phyloP scores from a whole-genome alignment of 495 filamentous ascomycete genomes.

The Cairneyella variabilis region DNA sequence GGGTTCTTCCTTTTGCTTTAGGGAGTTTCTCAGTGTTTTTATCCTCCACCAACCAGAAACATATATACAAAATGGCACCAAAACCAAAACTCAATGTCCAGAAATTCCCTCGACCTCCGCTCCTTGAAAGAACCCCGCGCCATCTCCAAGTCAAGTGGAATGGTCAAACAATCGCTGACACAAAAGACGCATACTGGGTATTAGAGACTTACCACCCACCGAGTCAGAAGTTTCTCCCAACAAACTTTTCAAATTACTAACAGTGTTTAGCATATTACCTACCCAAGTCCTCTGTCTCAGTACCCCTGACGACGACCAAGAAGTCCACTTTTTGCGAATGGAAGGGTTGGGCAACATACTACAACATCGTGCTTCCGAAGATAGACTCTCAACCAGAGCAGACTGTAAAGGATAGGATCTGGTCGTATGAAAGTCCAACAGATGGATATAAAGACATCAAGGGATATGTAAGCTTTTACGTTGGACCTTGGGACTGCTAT shows the following conservation, averaged over 20 bases:
- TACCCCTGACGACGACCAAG: conserved; percentile 38
- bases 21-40: conserved; percentile 3
- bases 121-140: conserved; percentile 43
- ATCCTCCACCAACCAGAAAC: background rate
- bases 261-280: conserved; percentile 49
- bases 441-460: conserved; percentile 43
- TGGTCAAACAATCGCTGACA: conserved; percentile 48
- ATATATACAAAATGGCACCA: conserved; percentile 33
- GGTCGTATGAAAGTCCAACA: conserved; percentile 50
- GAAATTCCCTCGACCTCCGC: conserved; percentile 54
- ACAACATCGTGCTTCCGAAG: conserved; percentile 30
- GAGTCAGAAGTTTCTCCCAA: conserved; percentile 30
- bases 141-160: conserved; percentile 52
- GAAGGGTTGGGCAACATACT: conserved; percentile 53
- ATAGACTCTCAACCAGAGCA: conserved; percentile 16
- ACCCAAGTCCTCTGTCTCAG: conserved; percentile 37
- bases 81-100: conserved; percentile 51
- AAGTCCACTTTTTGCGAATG: conserved; percentile 51
- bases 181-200: conserved; percentile 53
- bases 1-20: conserved; percentile 1
- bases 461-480: conserved; percentile 50
- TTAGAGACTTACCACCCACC: conserved; percentile 56
- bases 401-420: conserved; percentile 44
- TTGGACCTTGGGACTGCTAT: conserved; percentile 54
- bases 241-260: conserved; percentile 6